Evolutionary conservation across 1,139 yeast genomes (phyloP), one percentile per base, ranked within the genome.

Genomic region (Suhomyces bokatorum): DNA sequence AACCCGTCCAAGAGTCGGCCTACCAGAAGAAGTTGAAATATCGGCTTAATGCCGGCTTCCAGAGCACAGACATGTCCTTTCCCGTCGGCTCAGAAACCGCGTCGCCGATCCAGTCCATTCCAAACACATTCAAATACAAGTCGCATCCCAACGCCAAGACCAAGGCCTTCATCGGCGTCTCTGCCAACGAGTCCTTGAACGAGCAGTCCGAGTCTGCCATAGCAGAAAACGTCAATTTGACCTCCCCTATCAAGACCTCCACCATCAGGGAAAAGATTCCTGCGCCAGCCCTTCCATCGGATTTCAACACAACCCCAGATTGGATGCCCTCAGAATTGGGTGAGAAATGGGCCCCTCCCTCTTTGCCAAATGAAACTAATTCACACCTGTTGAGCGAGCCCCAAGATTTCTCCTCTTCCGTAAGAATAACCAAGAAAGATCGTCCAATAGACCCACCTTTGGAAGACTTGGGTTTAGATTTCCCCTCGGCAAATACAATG

Each of bases 111-210:
- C 57, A 55, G 10, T 70, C 77, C 3, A 69, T 71, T 16, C 78
- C 79, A 24, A 74, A 74, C 50, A 74, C 79, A 0, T 74, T 74
- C 60, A 67, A 72, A 45, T 66, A 73, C 52, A 74, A 73, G 49
- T 68, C 75, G 10, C 76, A 71, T 50, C 77, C 78, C 9, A 74
- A 73, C 52, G 79, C 79, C 22, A 66, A 59, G 45, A 68, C 78
- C 0, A 74, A 73, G 51, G 50, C 62, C 5, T 57, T 56, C 15
- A 56, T 70, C n/a, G 66, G 60, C 10, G 47, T 44, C 2, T 39
- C 45, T 2, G 42, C 41, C 5, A 27, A 38, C 32, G 41, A 43
- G 24, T 33, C 44, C 13, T 8, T 15, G 13, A 37, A 17, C 5
- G 37, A 34, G 10, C 15, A 31, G 6, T 4, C 7, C 24, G 24